A percentile compares a stretch with the other conserved stretches of the same genome.
Conservation (phyloP, 2,329 filamentous ascomycete genomes). For the Ceratocystis lukuohia region DNA sequence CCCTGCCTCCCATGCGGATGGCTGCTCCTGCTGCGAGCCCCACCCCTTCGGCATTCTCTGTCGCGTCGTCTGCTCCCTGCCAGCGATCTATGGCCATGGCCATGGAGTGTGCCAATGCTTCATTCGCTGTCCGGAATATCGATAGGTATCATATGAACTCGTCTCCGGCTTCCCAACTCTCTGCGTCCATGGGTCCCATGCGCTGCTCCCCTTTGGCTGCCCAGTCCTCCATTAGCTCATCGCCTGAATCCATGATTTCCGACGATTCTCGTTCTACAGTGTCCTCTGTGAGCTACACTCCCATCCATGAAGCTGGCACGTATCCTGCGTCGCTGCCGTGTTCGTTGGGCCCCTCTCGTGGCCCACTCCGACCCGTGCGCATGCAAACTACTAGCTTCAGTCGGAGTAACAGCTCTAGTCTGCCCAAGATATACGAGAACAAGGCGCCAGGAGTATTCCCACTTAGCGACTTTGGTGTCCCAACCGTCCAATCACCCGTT, state of each 20-base stretch:
- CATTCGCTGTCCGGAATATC: conserved; percentile 25
- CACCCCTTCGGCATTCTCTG: conserved; percentile 42
- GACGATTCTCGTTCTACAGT: conserved; percentile 48
- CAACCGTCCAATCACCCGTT: not conserved
- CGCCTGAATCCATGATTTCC: conserved; percentile 54
- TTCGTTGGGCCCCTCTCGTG: not conserved
- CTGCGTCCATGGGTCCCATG: conserved; percentile 33
- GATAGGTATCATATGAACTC: conserved; percentile 42
- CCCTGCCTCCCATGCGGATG: conserved; percentile 37
- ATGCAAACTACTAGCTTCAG: not conserved
- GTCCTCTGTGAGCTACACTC: conserved; percentile 48
- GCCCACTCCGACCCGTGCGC: not conserved
- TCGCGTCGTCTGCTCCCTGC: conserved; percentile 34
- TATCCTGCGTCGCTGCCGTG: conserved; percentile 35
- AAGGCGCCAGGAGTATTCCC: not conserved
- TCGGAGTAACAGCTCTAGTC: not conserved
- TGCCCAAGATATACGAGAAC: not conserved
- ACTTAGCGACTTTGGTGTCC: conserved; percentile 7
- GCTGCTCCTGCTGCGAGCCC: conserved; percentile 43
- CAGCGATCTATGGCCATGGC: conserved; percentile 39
- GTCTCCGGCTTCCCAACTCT: conserved; percentile 31
- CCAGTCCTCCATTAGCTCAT: conserved; percentile 49
- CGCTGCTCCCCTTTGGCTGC: conserved; percentile 51
- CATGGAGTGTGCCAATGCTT: conserved; percentile 41
- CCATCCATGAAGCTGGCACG: conserved; percentile 40